A percentile compares a stretch with the other conserved stretches of the same genome.
Conservation (phyloP, 768 basidiomycete species). For the Suillus lakei region DNA sequence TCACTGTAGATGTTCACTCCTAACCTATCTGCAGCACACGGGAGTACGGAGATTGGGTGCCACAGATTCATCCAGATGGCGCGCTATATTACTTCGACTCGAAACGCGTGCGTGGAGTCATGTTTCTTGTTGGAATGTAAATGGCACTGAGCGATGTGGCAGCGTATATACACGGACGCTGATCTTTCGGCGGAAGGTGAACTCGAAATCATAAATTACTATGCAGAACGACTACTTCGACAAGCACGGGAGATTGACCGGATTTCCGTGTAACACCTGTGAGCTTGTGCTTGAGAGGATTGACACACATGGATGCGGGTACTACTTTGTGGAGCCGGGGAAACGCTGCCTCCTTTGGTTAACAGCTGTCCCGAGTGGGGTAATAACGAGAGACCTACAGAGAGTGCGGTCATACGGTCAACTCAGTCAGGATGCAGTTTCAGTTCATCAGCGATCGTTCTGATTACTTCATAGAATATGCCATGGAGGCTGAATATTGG, state of each 20-base stretch:
- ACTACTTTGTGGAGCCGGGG: slow-evolving; percentile 52
- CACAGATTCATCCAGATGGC: slow-evolving; percentile 57
- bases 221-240: slow-evolving; percentile 22
- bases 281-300: neutral
- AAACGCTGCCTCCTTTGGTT: slow-evolving; percentile 51
- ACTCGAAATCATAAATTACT: slow-evolving; percentile 30
- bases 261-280: slow-evolving; percentile 13
- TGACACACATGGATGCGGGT: slow-evolving; percentile 29
- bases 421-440: slow-evolving; percentile 39
- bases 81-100: slow-evolving; percentile 47
- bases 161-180: slow-evolving; percentile 55
- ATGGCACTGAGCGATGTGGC: neutral
- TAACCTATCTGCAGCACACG: neutral
- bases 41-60: slow-evolving; percentile 37
- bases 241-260: slow-evolving; percentile 9
- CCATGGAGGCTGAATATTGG: slow-evolving; percentile 27
- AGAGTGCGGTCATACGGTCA: slow-evolving; percentile 44
- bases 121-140: neutral
- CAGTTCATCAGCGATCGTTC: neutral
- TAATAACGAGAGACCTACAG: slow-evolving; percentile 37
- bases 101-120: slow-evolving; percentile 41
- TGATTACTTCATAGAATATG: slow-evolving; percentile 17
- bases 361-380: slow-evolving; percentile 23
- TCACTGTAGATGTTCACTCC: neutral
- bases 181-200: slow-evolving; percentile 43